Base-by-base conservation (phyloP, 2,329 filamentous ascomycete species). In the Fusarium liriodendri region DNA sequence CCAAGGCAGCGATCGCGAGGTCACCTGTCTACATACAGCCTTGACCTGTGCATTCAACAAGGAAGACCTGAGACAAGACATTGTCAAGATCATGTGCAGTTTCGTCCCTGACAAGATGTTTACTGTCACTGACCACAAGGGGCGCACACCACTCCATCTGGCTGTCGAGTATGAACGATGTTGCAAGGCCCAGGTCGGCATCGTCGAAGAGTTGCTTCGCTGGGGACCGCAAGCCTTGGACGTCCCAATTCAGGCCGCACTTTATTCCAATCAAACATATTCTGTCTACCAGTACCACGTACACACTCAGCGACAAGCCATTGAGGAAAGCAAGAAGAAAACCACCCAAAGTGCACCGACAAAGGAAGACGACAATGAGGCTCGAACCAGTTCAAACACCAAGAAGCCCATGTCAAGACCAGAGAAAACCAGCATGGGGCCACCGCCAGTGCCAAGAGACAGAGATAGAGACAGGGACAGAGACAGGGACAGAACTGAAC, bases 101-200 rank as follows among this genome's bases (percentile, higher is more conserved):
- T 66, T 66, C 16, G 64, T 57, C 2, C 64, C 64, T 4, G 47
- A 66, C 6, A 55, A 50, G 47, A 66, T 66, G 64, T 66, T 66
- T n/a, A 57, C 58, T 6, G 37, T 47, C 8, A 62, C 6, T 5
- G 64, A 66, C n/a, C 14, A n/a, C 35, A 42, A 20, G 18, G 47
- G 58, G 14, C 58, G 64, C 20, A 66, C 64, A 4, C 64, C 64
- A 10, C 45, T 66, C 5, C 64, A 66, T 38, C 37, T 66, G 7
- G 64, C 64, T 18, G 64, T 66, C 13, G 64, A 66, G 5, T 66
- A 66, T 47, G 64, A 62, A 5, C 33, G 58, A 20, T 62, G 64
- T 20, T 66, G 64, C 27, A 35, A 27, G 37, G 25, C 33, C 6
- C 64, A 62, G 27, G 58, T 62, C 7, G 50, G 58, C 7, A 57